Evolutionary conservation across 2,329 filamentous ascomycete species (phyloP).

Genomic region (Calonectria crousiana): DNA sequence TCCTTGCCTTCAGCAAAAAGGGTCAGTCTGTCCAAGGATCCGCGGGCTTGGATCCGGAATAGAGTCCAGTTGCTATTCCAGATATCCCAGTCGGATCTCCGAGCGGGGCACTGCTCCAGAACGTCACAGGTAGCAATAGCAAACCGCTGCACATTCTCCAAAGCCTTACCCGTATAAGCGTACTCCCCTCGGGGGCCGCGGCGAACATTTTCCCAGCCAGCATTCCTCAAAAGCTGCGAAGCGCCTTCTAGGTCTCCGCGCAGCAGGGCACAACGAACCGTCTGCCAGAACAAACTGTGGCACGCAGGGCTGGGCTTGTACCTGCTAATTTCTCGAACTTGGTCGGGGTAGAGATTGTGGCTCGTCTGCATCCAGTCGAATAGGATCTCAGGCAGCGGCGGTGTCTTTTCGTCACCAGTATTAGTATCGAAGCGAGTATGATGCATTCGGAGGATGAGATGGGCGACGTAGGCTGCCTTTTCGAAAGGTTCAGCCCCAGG

Average conservation of each 20-base stretch:
- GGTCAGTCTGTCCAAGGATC: conserved; percentile 77
- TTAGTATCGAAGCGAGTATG: conserved; percentile 68
- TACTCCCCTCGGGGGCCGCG: conserved; percentile 73
- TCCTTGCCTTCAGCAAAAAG: conserved; percentile 83
- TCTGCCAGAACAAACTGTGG: conserved; percentile 87
- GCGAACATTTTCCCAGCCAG: conserved; percentile 82
- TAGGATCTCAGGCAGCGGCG: conserved; percentile 79
- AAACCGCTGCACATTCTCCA: conserved; percentile 83
- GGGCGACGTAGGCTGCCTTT: conserved; percentile 84
- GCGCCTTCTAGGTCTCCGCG: conserved; percentile 80
- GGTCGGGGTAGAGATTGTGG: conserved; percentile 78
- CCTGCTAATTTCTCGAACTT: conserved; percentile 73
- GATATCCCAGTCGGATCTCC: conserved; percentile 83
- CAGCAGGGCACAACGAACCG: conserved; percentile 78
- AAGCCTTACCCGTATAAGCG: conserved; percentile 79
- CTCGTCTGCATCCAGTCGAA: conserved; percentile 85
- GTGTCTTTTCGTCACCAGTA: conserved; percentile 54
- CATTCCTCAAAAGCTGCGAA: conserved; percentile 76
- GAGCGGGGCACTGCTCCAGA: conserved; percentile 79
- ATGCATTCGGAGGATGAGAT: conserved; percentile 82
- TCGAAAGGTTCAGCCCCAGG: conserved; percentile 72
- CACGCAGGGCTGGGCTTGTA: conserved; percentile 79
- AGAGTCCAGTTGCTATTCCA: conserved; percentile 84
- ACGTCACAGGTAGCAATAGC: conserved; percentile 76
- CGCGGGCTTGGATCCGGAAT: conserved; percentile 81